Evolutionary conservation across 331 rosid genomes (phyloP).

Genomic region (Phaseolus coccineus): DNA sequence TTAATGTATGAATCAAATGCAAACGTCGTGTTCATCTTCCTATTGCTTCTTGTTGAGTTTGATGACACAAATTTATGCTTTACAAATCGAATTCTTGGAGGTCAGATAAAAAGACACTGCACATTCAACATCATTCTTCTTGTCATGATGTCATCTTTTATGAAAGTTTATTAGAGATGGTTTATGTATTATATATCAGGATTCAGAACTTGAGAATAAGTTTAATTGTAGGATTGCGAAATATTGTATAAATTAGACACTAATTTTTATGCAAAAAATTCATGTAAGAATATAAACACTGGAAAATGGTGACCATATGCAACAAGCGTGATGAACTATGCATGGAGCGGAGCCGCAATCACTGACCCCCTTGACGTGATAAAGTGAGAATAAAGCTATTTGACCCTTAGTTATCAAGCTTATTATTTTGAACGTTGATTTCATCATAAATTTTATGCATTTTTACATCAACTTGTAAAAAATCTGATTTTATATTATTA

Average conservation of each 20-base stretch:
- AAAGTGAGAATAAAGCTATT: not conserved
- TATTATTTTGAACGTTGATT: not conserved
- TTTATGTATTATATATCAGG: not conserved
- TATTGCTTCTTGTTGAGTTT: conserved; percentile 14
- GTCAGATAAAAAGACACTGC: not conserved
- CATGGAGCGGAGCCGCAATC: not conserved
- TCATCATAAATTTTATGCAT: not conserved
- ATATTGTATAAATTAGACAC: not conserved
- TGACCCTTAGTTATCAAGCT: not conserved
- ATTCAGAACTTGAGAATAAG: no score
- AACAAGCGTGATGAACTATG: not conserved
- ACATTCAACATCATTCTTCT: not conserved
- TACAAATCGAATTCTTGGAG: not conserved
- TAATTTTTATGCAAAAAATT: not conserved
- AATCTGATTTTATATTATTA: no score
- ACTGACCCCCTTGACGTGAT: conserved; percentile 1
- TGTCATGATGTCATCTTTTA: not conserved
- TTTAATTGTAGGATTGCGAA: not conserved
- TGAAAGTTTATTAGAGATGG: not conserved
- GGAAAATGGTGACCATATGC: not conserved
- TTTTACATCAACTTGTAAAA: not conserved
- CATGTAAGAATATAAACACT: not conserved
- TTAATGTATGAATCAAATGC: conserved; percentile 15
- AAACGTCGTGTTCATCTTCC: not conserved
- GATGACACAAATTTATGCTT: conserved; percentile 22